These are phyloP conservation scores for Aureobasidium mangrovei DNA, from an alignment of 2,329 filamentous ascomycete species.

Conservation along the genomic window DNA sequence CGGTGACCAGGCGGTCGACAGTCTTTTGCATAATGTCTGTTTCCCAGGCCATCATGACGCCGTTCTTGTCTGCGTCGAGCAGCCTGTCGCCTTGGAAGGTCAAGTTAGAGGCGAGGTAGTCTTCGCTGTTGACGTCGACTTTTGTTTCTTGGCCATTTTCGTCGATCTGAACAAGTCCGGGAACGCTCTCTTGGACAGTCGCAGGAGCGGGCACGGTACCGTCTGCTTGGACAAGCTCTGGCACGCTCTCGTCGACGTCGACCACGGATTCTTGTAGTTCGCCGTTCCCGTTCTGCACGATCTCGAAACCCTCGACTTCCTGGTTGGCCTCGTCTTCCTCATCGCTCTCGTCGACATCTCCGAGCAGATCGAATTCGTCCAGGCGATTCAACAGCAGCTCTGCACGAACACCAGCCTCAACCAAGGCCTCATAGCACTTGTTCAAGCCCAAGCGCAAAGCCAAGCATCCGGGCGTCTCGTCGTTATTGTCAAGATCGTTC, in stretches of 20 bases:
- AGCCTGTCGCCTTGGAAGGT: conserved; percentile 40
- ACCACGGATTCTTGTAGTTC: conserved; percentile 13
- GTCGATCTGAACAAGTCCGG: conserved; percentile 21
- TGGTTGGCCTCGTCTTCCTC: conserved; percentile 26
- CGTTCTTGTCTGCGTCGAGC: conserved; percentile 42
- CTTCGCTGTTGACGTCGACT: conserved; percentile 34
- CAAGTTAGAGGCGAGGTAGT: conserved; percentile 40
- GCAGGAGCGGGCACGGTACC: conserved; percentile 13
- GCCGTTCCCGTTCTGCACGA: conserved; percentile 1
- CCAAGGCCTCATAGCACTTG: conserved; percentile 69
- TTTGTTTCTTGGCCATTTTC: conserved; percentile 21
- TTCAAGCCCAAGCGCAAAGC: conserved; percentile 60
- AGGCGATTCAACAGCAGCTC: conserved; percentile 78
- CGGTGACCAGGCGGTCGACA: conserved; percentile 34
- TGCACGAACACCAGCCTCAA: conserved; percentile 82
- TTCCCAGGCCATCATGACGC: conserved; percentile 48
- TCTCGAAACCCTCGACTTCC: conserved; percentile 13
- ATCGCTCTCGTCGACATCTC: conserved; percentile 45
- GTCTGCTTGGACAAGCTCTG: conserved; percentile 18
- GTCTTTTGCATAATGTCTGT: conserved; percentile 40
- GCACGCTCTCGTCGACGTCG: conserved; percentile 8
- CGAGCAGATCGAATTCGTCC: conserved; percentile 69
- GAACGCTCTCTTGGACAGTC: conserved; percentile 17
- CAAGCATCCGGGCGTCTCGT: conserved; percentile 87
- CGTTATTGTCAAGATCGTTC: conserved; percentile 82